Conservation (phyloP, 176 grass and related monocot genomes). For the Triticum urartu region DNA sequence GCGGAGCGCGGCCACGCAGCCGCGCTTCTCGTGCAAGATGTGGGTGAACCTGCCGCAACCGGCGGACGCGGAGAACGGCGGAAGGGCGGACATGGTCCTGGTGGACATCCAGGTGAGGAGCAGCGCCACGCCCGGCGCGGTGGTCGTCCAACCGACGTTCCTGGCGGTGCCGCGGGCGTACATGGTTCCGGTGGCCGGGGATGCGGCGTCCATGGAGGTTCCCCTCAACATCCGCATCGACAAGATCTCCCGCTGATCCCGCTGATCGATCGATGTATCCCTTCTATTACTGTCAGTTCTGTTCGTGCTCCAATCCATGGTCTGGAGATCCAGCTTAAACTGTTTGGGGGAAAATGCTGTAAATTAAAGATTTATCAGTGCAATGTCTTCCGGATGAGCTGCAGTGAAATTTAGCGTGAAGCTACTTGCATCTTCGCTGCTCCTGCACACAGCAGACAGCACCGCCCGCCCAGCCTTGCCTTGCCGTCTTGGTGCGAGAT, state of each 20-base stretch:
- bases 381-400: no score
- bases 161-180: not conserved
- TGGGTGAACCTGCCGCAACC: not conserved
- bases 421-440: no score
- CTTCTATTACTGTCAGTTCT: no score
- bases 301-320: no score
- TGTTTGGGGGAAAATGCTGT: no score
- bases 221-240: constrained; percentile 21
- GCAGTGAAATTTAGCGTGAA: no score
- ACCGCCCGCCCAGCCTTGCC: no score
- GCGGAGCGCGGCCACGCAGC: not conserved
- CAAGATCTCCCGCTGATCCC: not conserved
- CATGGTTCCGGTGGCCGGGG: not conserved
- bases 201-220: not conserved
- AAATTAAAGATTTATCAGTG: no score
- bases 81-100: not conserved
- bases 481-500: no score
- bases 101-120: constrained; percentile 24
- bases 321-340: not conserved
- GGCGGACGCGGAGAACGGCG: not conserved
- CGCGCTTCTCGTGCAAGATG: constrained; percentile 22
- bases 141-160: not conserved
- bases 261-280: not conserved
- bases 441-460: no score
- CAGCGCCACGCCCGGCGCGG: not conserved